Conservation (phyloP, 495 filamentous ascomycete genomes). For the Astrothelium subdiscretum region DNA sequence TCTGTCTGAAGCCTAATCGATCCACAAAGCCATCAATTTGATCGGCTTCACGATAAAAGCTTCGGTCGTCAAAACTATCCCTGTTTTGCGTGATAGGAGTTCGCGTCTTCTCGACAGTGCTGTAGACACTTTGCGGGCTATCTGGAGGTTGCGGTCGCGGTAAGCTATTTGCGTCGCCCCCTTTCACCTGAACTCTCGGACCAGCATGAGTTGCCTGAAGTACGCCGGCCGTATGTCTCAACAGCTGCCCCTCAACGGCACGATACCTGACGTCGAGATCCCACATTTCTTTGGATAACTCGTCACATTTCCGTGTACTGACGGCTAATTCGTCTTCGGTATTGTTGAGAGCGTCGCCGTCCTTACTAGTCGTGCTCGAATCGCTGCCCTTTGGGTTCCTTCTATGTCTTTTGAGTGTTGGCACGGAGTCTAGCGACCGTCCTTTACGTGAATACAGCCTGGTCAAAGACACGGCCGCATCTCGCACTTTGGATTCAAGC, state of each 20-base stretch:
- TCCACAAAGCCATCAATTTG: constrained; percentile 44
- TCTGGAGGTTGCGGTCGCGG: constrained; percentile 37
- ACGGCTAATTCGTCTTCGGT: constrained; percentile 63
- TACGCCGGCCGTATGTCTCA: constrained; percentile 89
- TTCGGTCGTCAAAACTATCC: constrained; percentile 66
- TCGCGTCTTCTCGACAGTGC: constrained; percentile 40
- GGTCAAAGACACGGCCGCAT: constrained; percentile 78
- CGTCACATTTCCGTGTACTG: constrained; percentile 73
- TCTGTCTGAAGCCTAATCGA: not conserved
- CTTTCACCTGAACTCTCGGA: not conserved
- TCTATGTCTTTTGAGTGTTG: constrained; percentile 24
- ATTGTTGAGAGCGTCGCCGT: constrained; percentile 35
- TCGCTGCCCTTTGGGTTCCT: constrained; percentile 43
- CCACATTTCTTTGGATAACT: constrained; percentile 70
- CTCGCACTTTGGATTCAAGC: constrained; percentile 87
- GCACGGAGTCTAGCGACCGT: not conserved
- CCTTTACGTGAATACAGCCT: constrained; percentile 48
- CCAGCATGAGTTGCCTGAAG: constrained; percentile 8
- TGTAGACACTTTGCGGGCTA: constrained; percentile 57
- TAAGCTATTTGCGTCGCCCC: not conserved
- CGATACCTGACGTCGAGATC: constrained; percentile 59
- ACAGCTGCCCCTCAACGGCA: constrained; percentile 55
- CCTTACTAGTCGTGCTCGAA: constrained; percentile 5
- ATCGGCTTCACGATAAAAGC: constrained; percentile 62
- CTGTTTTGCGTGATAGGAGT: constrained; percentile 36